These are phyloP conservation scores for Xerocomellus amylosporus DNA, from an alignment of 768 basidiomycete species.

Conservation along the genomic window DNA sequence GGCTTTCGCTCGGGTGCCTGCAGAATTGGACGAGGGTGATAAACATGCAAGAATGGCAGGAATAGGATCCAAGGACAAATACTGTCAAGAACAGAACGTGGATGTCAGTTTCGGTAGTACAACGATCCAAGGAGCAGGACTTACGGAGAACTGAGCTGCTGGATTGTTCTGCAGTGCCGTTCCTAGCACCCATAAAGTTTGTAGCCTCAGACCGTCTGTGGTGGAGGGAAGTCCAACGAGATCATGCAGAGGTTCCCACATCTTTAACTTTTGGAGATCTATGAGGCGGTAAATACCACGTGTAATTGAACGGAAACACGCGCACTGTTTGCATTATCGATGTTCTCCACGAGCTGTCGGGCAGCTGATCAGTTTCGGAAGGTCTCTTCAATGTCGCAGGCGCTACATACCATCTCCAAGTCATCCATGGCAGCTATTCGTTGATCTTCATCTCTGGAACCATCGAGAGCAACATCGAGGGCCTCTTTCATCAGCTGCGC, in stretches of 20 bases:
- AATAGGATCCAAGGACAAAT: conserved; percentile 63
- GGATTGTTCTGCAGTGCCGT: conserved; percentile 92
- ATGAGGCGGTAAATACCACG: neutral
- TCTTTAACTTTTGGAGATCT: conserved; percentile 73
- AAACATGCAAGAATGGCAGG: conserved; percentile 62
- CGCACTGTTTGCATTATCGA: conserved; percentile 84
- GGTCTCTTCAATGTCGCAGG: neutral
- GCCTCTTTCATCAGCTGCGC: conserved; percentile 82
- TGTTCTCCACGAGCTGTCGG: conserved; percentile 73
- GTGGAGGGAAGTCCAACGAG: conserved; percentile 55
- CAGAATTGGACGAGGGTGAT: conserved; percentile 47
- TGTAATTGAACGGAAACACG: neutral
- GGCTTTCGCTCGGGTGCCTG: conserved; percentile 69
- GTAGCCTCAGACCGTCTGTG: conserved; percentile 59
- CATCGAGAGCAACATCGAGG: conserved; percentile 61
- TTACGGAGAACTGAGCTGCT: conserved; percentile 70
- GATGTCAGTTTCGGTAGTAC: conserved; percentile 2
- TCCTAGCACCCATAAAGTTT: conserved; percentile 82
- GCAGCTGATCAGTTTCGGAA: neutral
- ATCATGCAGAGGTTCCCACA: conserved; percentile 75
- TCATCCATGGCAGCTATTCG: conserved; percentile 74
- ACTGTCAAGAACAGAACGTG: conserved; percentile 37
- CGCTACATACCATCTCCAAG: conserved; percentile 71
- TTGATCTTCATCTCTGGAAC: conserved; percentile 49
- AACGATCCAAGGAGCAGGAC: conserved; percentile 16